These are phyloP conservation scores for Ceratobasidium sp. DNA, from an alignment of 1,284 basidiomycete genomes.

Conservation along the genomic window DNA sequence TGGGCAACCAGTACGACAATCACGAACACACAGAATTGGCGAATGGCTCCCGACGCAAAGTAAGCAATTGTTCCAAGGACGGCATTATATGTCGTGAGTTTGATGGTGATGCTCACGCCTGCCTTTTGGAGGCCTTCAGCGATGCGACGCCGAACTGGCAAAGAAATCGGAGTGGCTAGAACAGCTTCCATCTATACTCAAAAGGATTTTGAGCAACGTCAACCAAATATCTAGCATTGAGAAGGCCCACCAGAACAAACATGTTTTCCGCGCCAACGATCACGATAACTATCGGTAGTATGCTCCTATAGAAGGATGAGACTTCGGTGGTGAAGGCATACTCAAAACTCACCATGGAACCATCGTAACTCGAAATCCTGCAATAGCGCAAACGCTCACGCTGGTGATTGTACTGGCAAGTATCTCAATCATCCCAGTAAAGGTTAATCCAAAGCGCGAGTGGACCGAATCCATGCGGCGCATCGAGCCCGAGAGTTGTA, in stretches of 20 bases:
- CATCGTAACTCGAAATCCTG: constrained; percentile 85
- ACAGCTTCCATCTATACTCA: constrained; percentile 81
- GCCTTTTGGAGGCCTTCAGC: constrained; percentile 88
- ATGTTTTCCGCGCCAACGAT: constrained; percentile 98
- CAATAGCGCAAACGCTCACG: constrained; percentile 87
- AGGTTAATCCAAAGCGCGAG: constrained; percentile 89
- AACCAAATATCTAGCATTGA: not conserved
- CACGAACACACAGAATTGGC: constrained; percentile 94
- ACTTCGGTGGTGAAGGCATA: constrained; percentile 36
- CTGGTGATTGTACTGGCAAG: constrained; percentile 92
- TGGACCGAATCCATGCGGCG: constrained; percentile 86
- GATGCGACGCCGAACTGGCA: constrained; percentile 92
- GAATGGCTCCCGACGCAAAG: constrained; percentile 82
- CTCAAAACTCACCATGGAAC: constrained; percentile 76
- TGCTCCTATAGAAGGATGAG: constrained; percentile 63
- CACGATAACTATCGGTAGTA: constrained; percentile 93
- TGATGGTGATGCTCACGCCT: constrained; percentile 91
- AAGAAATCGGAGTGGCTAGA: constrained; percentile 85
- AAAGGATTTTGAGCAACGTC: constrained; percentile 17
- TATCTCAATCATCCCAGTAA: constrained; percentile 93
- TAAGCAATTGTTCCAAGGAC: constrained; percentile 84
- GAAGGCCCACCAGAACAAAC: constrained; percentile 82
- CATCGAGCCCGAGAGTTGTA: constrained; percentile 82
- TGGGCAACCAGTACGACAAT: constrained; percentile 94
- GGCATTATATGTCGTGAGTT: constrained; percentile 87